Percentiles rank a stretch among this genome's conserved stretches.
Evolutionary conservation across 2,329 filamentous ascomycete species (phyloP).

Genomic region (Xylaria sp.): DNA sequence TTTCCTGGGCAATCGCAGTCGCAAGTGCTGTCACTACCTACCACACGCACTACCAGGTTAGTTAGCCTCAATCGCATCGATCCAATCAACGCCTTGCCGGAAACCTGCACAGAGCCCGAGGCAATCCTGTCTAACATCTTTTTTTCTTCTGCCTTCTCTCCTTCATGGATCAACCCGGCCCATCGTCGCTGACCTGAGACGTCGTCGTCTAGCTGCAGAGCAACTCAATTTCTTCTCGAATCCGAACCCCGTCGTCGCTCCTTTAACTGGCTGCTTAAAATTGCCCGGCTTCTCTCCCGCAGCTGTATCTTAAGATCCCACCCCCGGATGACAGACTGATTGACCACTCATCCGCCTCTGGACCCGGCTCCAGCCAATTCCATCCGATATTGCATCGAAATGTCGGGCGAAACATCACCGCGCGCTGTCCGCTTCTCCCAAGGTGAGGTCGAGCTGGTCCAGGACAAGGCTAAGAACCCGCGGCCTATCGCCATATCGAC

Average conservation of each 20-base stretch:
- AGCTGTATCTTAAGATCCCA: conserved; percentile 1
- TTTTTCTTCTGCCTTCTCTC: conserved; percentile 10
- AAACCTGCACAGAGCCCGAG: conserved; percentile 6
- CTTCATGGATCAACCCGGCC: conserved; percentile 25
- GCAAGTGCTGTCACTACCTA: not conserved
- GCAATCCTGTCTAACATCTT: no score
- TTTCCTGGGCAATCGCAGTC: not conserved
- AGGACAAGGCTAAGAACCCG: conserved; percentile 47
- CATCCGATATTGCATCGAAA: conserved; percentile 19
- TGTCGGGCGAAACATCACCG: conserved; percentile 52
- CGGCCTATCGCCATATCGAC: conserved; percentile 42
- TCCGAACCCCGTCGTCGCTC: conserved; percentile 13
- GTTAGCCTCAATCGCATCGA: not conserved
- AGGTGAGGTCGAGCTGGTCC: conserved; percentile 48
- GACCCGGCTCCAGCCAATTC: conserved; percentile 28
- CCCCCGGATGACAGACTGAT: conserved; percentile 19
- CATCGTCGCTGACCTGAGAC: conserved; percentile 22
- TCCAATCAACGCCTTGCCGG: not conserved
- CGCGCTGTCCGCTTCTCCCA: conserved; percentile 61
- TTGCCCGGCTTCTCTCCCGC: not conserved
- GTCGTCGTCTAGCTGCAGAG: conserved; percentile 20
- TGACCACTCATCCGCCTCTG: conserved; percentile 18
- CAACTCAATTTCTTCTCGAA: conserved; percentile 6
- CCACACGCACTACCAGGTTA: not conserved
- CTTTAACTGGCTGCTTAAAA: not conserved